Evolutionary conservation across 176 grass and related monocot genomes (phyloP), one percentile per base, ranked within the genome.

Genomic region (Paspalum notatum): DNA sequence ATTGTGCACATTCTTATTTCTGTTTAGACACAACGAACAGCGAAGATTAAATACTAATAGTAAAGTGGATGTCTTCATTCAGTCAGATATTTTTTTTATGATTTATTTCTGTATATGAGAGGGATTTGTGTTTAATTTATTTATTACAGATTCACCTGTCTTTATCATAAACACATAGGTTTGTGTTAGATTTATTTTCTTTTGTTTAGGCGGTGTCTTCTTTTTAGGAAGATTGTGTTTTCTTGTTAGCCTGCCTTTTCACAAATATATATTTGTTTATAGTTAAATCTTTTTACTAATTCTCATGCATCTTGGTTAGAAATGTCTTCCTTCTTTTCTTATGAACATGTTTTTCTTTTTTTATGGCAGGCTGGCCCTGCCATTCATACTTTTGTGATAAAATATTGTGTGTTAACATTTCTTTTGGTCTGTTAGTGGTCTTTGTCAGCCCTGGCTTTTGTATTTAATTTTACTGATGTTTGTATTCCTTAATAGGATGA

Each of bases 401-500:
- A 16, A 32, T 11, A 61, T 12, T 27, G 15, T 68, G 39, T 17
- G 16, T 64, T 1, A 2, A 0, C 18, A 21, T 5, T 5, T 42
- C 17, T 32, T 1, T 9, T 80, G 24, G 25, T 69, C 15, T 69
- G 15, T 10, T 50, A 24, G 43, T 18, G 8, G n/a, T n/a, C n/a
- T n/a, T 67, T 79, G 12, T 43, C 5, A 80, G 0, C 27, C 27
- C 1, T 74, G 32, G 16, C 2, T 62, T 9, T 5, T 4, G 12
- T 41, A 51, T 18, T 57, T 69, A 65, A 4, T 39, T 11, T 49
- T 47, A 8, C 38, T 87, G 70, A 83, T 72, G 48, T 68, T 8
- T 66, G 63, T 77, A 3, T 45, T 55, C 16, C 6, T 45, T 61
- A 10, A 39, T 72, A 91, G 85, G 85, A 85, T 43, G 89, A 82